A percentile compares a stretch with the other conserved stretches of the same genome.
These are phyloP conservation scores for Hanseniaspora taiwanica DNA, from an alignment of 805 yeast genomes.

Conservation along the genomic window DNA sequence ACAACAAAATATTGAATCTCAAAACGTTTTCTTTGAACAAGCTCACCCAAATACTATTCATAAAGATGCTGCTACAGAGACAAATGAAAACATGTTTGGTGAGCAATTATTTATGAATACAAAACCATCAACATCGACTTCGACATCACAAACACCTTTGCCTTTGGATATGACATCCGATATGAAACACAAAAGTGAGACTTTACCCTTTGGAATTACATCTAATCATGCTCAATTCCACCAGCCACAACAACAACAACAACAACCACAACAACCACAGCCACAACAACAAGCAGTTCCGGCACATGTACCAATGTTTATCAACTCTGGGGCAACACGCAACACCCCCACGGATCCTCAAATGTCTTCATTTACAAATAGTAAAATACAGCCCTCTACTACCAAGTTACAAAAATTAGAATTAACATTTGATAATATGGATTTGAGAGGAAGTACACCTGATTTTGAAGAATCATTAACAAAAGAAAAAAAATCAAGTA, in stretches of 20 bases:
- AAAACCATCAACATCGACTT: too few species aligned
- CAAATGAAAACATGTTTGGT: not conserved
- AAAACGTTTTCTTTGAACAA: slow-evolving; percentile 3
- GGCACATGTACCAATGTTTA: too few species aligned
- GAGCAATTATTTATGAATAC: too few species aligned
- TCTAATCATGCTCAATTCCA: too few species aligned
- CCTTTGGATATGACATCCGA: too few species aligned
- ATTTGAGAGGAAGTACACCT: not conserved
- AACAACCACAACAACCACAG: not conserved
- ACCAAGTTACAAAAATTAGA: not conserved
- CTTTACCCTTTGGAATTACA: too few species aligned
- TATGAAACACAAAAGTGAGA: too few species aligned
- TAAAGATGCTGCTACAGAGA: not conserved
- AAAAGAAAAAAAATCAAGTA: not conserved
- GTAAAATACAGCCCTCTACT: too few species aligned
- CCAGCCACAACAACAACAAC: not conserved
- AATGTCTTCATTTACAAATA: too few species aligned
- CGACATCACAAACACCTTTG: too few species aligned
- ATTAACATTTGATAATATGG: not conserved
- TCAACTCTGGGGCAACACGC: too few species aligned
- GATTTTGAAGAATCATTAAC: not conserved
- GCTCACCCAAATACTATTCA: not conserved
- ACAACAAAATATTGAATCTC: not conserved
- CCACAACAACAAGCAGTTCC: not conserved
- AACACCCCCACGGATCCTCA: too few species aligned